These are phyloP conservation scores for Diaporthe nobilis DNA, from an alignment of 2,329 filamentous ascomycete genomes.

Conservation along the genomic window DNA sequence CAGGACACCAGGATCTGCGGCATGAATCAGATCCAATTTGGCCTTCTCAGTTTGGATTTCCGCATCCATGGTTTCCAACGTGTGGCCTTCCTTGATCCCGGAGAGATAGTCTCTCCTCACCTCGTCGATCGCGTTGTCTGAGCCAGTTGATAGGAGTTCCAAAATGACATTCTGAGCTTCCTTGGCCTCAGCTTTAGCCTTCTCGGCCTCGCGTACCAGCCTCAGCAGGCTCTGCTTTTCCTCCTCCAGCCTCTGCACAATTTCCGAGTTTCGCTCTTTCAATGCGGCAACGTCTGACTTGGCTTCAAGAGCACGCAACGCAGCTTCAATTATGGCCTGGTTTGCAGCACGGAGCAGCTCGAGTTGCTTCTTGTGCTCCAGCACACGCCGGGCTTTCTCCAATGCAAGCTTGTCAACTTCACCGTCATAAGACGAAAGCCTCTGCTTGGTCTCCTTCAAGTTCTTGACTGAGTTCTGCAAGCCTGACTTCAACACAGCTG, in stretches of 20 bases:
- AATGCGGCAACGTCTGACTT: constrained; percentile 82
- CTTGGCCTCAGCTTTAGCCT: constrained; percentile 52
- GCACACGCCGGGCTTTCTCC: constrained; percentile 67
- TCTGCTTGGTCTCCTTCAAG: constrained; percentile 55
- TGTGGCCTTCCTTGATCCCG: constrained; percentile 63
- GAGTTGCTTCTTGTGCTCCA: constrained; percentile 71
- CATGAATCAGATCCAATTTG: constrained; percentile 84
- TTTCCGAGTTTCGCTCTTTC: constrained; percentile 73
- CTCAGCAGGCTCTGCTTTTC: constrained; percentile 58
- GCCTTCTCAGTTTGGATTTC: constrained; percentile 82
- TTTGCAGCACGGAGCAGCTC: constrained; percentile 73
- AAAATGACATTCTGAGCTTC: constrained; percentile 58
- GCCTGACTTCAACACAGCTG: constrained; percentile 53
- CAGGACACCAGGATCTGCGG: constrained; percentile 81
- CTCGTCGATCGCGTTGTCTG: constrained; percentile 43
- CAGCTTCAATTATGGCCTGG: constrained; percentile 75
- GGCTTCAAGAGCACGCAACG: constrained; percentile 83
- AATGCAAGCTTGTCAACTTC: constrained; percentile 69
- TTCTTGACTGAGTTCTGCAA: constrained; percentile 54
- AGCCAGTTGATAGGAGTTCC: constrained; percentile 10
- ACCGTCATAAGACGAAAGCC: constrained; percentile 65
- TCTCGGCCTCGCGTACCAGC: constrained; percentile 53
- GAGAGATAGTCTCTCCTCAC: constrained; percentile 59
- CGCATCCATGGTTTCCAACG: constrained; percentile 74
- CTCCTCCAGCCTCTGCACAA: constrained; percentile 66